Base-by-base conservation (phyloP, 176 grass and related monocot species). In the maize (Zea mays) region DNA sequence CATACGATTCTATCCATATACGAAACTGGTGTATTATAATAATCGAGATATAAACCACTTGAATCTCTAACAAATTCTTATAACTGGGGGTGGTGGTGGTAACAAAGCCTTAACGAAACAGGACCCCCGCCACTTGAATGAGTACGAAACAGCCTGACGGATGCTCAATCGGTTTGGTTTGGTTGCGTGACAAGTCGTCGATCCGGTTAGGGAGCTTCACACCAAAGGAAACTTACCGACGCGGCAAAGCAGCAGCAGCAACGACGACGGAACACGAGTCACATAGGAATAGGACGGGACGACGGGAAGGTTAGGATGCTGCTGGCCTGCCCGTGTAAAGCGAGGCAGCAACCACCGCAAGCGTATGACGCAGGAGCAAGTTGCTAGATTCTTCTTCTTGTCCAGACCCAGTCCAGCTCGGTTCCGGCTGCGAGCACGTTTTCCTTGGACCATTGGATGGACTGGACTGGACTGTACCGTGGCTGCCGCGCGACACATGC, bases 311-410 rank as follows among this genome's bases (percentile, higher is more conserved):
- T 42, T 0, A 3, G 41, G 42, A 9, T 21, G 56, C 19, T 27
- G 42, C 60, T 17, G 51, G 41, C 34, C 61, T 69, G 43, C 19
- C 67, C 44, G 6, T 27, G 67, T 49, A 70, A 70, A 70, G 67
- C 67, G 67, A 70, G 67, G 67, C 67, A 70, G 20, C 44, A 48
- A 70, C 64, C 38, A 41, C 36, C 62, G 37, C 64, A 17, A n/a
- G 38, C 13, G 62, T 39, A 36, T 13, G 62, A 39, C 35, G 13
- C 33, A 13, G 34, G 34, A 5, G 13, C 0, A 2, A 37, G 1
- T 10, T 16, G 37, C 62, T 38, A 64, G 62, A 64, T 64, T 64
- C 62, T 63, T 6, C 33, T 39, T 64, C 35, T 56, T 47, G 2
- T 19, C 43, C 45, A 10, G 10, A 47, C 7, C 56, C 21, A 6